Conservation (phyloP, 2,329 filamentous ascomycete genomes). For the Elsinoe australis region DNA sequence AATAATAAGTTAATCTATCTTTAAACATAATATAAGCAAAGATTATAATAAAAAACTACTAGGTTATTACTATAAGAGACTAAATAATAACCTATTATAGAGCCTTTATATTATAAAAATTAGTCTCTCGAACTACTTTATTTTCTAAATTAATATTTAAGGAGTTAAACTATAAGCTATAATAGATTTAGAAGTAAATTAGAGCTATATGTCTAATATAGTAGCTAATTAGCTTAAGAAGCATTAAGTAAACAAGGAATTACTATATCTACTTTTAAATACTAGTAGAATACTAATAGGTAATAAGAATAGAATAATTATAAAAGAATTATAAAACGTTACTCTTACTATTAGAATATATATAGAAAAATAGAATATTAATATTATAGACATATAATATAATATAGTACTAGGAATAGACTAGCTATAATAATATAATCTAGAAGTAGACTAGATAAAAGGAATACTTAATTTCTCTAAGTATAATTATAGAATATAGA, state of each 20-base stretch:
- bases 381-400: neutral
- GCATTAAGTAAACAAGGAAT: neutral
- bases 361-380: neutral
- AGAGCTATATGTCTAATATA: neutral
- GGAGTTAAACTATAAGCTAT: neutral
- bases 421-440: constrained; percentile 1
- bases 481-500: neutral
- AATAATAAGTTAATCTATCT: neutral
- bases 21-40: neutral
- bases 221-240: neutral
- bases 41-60: constrained; percentile 1
- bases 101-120: constrained; percentile 5
- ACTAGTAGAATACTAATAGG: neutral
- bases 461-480: neutral
- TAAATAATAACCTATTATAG: neutral
- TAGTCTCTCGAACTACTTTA: neutral
- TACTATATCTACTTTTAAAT: neutral
- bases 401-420: neutral
- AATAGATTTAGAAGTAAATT: neutral
- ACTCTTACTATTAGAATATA: neutral
- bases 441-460: neutral
- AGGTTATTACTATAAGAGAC: neutral
- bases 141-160: neutral
- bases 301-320: constrained; percentile 1
- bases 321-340: neutral